Percentiles rank a stretch among this genome's conserved stretches.
phyloP scores from a whole-genome alignment of 2,329 filamentous ascomycete genomes.

The Penicillium paneum region DNA sequence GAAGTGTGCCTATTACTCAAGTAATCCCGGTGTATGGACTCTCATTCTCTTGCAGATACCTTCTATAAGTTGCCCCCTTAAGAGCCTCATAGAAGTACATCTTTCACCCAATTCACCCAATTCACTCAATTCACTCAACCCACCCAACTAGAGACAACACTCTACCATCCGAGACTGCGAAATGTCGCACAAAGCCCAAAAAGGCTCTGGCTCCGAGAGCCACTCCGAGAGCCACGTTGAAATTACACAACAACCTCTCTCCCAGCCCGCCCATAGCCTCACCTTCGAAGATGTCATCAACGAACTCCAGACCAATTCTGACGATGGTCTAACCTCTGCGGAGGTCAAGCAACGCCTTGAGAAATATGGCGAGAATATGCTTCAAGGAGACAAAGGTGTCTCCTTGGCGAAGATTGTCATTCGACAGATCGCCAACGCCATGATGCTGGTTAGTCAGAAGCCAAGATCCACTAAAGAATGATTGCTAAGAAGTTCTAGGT shows the following conservation, averaged over 20 bases:
- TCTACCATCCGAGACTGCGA: slow-evolving; percentile 5
- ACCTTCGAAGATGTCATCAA: slow-evolving; percentile 51
- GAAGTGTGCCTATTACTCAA: slow-evolving; percentile 6
- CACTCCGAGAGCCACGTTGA: slow-evolving; percentile 7
- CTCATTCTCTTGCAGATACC: slow-evolving; percentile 29
- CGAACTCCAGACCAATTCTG: slow-evolving; percentile 55
- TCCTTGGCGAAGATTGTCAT: slow-evolving; percentile 67
- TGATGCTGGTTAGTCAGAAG: slow-evolving; percentile 57
- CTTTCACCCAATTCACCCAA: neutral
- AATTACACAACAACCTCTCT: slow-evolving; percentile 51
- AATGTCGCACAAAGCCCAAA: slow-evolving; percentile 23
- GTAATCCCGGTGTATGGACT: slow-evolving; percentile 32
- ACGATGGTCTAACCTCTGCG: slow-evolving; percentile 55
- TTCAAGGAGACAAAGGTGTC: slow-evolving; percentile 63
- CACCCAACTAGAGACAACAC: slow-evolving; percentile 4
- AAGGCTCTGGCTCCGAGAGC: slow-evolving; percentile 8
- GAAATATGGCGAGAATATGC: slow-evolving; percentile 60
- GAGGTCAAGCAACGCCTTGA: slow-evolving; percentile 57
- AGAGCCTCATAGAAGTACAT: slow-evolving; percentile 15
- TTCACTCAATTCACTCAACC: neutral
- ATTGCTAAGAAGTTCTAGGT: slow-evolving; percentile 51
- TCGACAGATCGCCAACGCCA: slow-evolving; percentile 65
- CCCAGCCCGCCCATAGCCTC: slow-evolving; percentile 62
- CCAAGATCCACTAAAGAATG: neutral
- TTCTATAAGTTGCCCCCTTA: slow-evolving; percentile 36